Evolutionary conservation across 768 basidiomycete genomes (phyloP).

Genomic region (Mrakia gelida): DNA sequence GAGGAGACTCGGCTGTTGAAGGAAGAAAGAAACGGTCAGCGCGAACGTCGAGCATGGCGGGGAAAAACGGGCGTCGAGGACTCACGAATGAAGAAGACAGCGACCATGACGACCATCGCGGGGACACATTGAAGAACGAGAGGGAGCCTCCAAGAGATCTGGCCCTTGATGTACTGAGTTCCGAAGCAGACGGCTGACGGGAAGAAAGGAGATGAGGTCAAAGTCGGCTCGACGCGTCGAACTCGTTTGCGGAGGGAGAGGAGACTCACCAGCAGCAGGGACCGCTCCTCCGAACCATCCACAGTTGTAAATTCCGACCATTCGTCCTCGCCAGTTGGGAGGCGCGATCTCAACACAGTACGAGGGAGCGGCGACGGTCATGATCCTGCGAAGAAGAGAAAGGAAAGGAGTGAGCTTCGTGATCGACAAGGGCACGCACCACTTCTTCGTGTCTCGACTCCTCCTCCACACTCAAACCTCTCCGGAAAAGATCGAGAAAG

Average conservation of each 20-base stretch:
- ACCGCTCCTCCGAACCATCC: background rate
- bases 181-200: background rate
- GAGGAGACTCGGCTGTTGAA: constrained; percentile 11
- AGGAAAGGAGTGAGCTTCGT: background rate
- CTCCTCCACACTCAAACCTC: too few relatives aligned
- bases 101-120: background rate
- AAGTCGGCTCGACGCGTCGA: background rate
- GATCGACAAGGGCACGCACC: too few relatives aligned
- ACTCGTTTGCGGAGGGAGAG: background rate
- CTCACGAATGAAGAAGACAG: constrained; percentile 19
- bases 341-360: constrained; percentile 61
- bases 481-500: too few relatives aligned
- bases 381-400: background rate
- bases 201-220: background rate
- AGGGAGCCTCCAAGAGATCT: constrained; percentile 53
- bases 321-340: constrained; percentile 45
- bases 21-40: background rate
- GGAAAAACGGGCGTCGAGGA: background rate
- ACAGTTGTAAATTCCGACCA: constrained; percentile 3
- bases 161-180: constrained; percentile 18
- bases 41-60: too few relatives aligned
- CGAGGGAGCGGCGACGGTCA: constrained; percentile 38
- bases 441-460: too few relatives aligned
- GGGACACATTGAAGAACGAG: constrained; percentile 39
- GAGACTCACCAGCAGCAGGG: too few relatives aligned